These are phyloP conservation scores for Ceratocystis albifundus DNA, from an alignment of 2,329 filamentous ascomycete species.

Conservation along the genomic window DNA sequence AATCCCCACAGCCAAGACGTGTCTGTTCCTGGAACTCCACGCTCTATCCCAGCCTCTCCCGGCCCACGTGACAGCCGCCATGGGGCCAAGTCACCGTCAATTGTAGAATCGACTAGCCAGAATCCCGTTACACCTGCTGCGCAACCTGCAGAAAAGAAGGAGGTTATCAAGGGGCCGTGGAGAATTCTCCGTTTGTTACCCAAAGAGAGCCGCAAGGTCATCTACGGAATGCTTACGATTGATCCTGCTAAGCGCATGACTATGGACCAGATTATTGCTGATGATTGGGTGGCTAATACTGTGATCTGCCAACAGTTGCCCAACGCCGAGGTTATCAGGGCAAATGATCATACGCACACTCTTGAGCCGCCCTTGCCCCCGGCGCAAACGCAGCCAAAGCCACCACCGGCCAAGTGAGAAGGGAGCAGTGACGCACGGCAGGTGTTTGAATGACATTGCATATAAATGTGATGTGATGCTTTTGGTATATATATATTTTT, in stretches of 20 bases:
- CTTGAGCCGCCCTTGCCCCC: slow-evolving; percentile 57
- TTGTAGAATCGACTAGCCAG: slow-evolving; percentile 19
- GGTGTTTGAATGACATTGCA: background rate
- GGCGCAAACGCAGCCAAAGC: slow-evolving; percentile 24
- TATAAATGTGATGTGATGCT: background rate
- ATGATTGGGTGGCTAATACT: slow-evolving; percentile 81
- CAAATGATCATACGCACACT: slow-evolving; percentile 70
- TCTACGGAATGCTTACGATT: slow-evolving; percentile 84
- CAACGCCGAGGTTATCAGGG: slow-evolving; percentile 56
- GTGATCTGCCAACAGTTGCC: slow-evolving; percentile 72
- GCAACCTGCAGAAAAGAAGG: slow-evolving; percentile 43
- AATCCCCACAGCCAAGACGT: background rate
- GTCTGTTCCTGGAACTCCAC: slow-evolving; percentile 14
- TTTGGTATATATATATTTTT: background rate
- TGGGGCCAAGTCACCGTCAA: slow-evolving; percentile 17
- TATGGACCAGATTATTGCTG: slow-evolving; percentile 73
- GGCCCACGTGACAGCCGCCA: slow-evolving; percentile 12
- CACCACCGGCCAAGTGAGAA: slow-evolving; percentile 7
- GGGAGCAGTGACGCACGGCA: too few relatives aligned
- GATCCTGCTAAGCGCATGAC: slow-evolving; percentile 72
- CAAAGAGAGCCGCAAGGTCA: slow-evolving; percentile 77
- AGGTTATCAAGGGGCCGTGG: slow-evolving; percentile 87
- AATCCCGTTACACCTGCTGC: slow-evolving; percentile 19
- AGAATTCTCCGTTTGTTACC: slow-evolving; percentile 76
- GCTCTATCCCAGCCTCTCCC: slow-evolving; percentile 18